Evolutionary conservation across 2,329 filamentous ascomycete species (phyloP).

Genomic region (Cytospora chrysosperma): DNA sequence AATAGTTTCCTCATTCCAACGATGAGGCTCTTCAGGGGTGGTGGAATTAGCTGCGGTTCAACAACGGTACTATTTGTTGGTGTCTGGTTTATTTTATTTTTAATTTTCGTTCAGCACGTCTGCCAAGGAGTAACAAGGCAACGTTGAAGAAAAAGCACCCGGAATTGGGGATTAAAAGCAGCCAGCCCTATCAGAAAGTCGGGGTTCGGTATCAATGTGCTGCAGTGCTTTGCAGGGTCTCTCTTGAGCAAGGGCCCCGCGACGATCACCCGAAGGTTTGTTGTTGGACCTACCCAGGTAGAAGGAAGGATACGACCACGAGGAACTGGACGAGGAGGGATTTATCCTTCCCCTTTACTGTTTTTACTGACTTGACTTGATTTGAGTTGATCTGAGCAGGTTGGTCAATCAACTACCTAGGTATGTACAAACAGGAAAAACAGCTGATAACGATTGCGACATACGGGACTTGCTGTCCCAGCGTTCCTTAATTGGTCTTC

Average conservation of each 20-base stretch:
- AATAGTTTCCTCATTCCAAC: slow-evolving; percentile 47
- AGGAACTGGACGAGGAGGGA: neutral
- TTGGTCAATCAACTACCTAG: too few relatives aligned
- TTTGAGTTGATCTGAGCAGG: neutral
- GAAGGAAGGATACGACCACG: too few relatives aligned
- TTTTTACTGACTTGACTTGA: too few relatives aligned
- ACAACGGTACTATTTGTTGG: too few relatives aligned
- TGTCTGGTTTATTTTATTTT: too few relatives aligned
- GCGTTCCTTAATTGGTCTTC: neutral
- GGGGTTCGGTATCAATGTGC: neutral
- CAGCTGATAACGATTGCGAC: neutral
- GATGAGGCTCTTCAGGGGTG: slow-evolving; percentile 29
- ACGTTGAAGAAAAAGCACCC: slow-evolving; percentile 5
- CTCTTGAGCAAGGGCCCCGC: neutral
- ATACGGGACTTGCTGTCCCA: neutral
- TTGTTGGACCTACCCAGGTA: too few relatives aligned
- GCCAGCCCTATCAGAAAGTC: slow-evolving; percentile 12
- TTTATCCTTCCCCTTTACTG: too few relatives aligned
- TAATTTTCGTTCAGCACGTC: too few relatives aligned
- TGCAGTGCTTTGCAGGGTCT: neutral
- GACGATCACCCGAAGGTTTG: slow-evolving; percentile 5
- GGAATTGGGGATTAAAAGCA: slow-evolving; percentile 2
- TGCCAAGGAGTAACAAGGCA: neutral
- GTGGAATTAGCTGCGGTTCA: slow-evolving; percentile 11
- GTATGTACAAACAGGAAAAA: neutral